Evolutionary conservation across 768 basidiomycete species (phyloP).

Genomic region (Agrocybe pediades): DNA sequence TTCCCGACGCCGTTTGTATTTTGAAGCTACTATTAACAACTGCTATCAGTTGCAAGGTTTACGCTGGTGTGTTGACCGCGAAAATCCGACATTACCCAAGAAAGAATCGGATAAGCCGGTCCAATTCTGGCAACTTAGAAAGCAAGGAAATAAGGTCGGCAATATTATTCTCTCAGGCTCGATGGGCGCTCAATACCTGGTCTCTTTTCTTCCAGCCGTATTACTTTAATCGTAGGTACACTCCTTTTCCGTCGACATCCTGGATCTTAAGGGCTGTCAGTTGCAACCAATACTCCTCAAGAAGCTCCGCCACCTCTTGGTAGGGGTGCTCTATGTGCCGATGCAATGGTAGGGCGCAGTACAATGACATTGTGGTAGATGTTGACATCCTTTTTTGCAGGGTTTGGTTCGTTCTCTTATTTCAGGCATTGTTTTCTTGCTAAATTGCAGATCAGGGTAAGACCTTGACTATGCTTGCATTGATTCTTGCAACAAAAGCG

Average conservation of each 20-base stretch:
- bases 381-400: slow-evolving; percentile 23
- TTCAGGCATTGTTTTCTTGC: background rate
- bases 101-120: slow-evolving; percentile 70
- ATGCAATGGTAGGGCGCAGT: slow-evolving; percentile 70
- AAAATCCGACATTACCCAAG: slow-evolving; percentile 76
- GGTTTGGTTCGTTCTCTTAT: slow-evolving; percentile 37
- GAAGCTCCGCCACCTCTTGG: slow-evolving; percentile 64
- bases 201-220: slow-evolving; percentile 42
- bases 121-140: slow-evolving; percentile 86
- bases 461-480: slow-evolving; percentile 85
- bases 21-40: background rate
- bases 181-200: background rate
- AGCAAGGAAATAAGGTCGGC: slow-evolving; percentile 57
- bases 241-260: background rate
- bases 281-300: slow-evolving; percentile 84
- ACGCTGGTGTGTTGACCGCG: slow-evolving; percentile 82
- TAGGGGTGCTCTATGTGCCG: slow-evolving; percentile 84
- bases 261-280: slow-evolving; percentile 29
- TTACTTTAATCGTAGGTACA: slow-evolving; percentile 66
- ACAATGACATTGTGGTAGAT: background rate
- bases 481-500: slow-evolving; percentile 75
- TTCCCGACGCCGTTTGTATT: background rate
- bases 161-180: slow-evolving; percentile 8
- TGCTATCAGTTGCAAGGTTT: slow-evolving; percentile 70
- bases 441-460: slow-evolving; percentile 59